phyloP scores from a whole-genome alignment of 2,329 filamentous ascomycete species.

The Coniochaeta sp. region DNA sequence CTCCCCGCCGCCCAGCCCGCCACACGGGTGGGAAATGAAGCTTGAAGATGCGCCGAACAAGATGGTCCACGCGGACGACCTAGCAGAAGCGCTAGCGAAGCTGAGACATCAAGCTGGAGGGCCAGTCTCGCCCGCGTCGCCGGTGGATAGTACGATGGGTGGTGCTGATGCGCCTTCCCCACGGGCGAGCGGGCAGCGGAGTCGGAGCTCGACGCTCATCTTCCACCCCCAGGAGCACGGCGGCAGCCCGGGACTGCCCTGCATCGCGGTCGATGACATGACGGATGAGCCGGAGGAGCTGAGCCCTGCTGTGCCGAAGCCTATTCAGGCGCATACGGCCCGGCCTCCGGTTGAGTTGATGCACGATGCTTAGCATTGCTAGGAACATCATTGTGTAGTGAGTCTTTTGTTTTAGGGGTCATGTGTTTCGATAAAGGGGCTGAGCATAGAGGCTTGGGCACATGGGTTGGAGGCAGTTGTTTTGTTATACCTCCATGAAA shows the following conservation, averaged over 20 bases:
- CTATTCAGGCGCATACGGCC: constrained; percentile 51
- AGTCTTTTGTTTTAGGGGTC: not conserved
- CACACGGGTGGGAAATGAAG: constrained; percentile 61
- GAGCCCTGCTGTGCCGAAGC: constrained; percentile 30
- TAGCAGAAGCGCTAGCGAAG: constrained; percentile 58
- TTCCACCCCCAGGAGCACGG: constrained; percentile 54
- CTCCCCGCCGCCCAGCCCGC: constrained; percentile 59
- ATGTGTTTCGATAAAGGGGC: not conserved
- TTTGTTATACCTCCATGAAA: not conserved
- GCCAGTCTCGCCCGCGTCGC: constrained; percentile 17
- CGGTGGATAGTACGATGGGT: constrained; percentile 13
- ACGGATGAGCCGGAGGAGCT: constrained; percentile 43
- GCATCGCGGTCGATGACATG: constrained; percentile 61
- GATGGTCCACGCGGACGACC: constrained; percentile 60
- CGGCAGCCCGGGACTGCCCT: constrained; percentile 48
- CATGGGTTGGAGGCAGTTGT: not conserved
- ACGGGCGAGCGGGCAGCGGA: constrained; percentile 31
- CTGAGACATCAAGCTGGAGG: constrained; percentile 38
- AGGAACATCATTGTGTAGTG: not conserved
- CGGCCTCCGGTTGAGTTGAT: constrained; percentile 61
- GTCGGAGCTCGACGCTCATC: constrained; percentile 58
- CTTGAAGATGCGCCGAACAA: constrained; percentile 65
- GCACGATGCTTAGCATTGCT: constrained; percentile 26
- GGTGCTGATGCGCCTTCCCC: constrained; percentile 4
- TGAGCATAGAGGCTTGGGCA: not conserved